These are phyloP conservation scores for Hypoxylon sp. DNA, from an alignment of 2,329 filamentous ascomycete genomes.

Conservation along the genomic window DNA sequence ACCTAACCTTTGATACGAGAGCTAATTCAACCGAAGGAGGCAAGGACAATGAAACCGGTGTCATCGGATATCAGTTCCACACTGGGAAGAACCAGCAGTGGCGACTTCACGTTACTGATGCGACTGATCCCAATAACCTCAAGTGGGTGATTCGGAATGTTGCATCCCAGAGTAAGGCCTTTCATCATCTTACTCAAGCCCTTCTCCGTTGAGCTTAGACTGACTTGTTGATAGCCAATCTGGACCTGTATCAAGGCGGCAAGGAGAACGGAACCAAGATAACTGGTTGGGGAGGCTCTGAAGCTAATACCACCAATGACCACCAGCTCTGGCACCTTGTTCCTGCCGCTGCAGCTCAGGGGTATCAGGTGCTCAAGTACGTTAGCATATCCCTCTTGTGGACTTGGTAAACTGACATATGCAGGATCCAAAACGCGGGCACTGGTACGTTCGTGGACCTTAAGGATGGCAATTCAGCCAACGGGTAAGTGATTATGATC, in stretches of 20 bases:
- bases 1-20: too few relatives aligned
- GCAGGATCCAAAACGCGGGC: constrained; percentile 21
- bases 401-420: not conserved
- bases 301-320: not conserved
- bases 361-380: constrained; percentile 13
- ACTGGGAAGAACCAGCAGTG: constrained; percentile 15
- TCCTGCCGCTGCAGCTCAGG: too few relatives aligned
- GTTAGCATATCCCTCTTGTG: not conserved
- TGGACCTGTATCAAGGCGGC: constrained; percentile 17
- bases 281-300: constrained; percentile 6
- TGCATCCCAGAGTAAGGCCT: constrained; percentile 10
- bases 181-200: too few relatives aligned
- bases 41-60: not conserved
- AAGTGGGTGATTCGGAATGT: constrained; percentile 18
- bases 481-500: constrained; percentile 7
- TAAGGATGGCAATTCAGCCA: constrained; percentile 5
- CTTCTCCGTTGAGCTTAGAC: not conserved
- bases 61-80: constrained; percentile 16
- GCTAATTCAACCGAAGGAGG: too few relatives aligned
- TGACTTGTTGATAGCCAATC: constrained; percentile 7
- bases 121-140: constrained; percentile 4
- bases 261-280: constrained; percentile 14
- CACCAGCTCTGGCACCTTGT: constrained; percentile 22
- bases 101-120: constrained; percentile 5
- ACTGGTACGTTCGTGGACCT: constrained; percentile 20